These are phyloP conservation scores for Cutaneotrichosporon sp. DNA, from an alignment of 1,284 basidiomycete species.

Conservation along the genomic window DNA sequence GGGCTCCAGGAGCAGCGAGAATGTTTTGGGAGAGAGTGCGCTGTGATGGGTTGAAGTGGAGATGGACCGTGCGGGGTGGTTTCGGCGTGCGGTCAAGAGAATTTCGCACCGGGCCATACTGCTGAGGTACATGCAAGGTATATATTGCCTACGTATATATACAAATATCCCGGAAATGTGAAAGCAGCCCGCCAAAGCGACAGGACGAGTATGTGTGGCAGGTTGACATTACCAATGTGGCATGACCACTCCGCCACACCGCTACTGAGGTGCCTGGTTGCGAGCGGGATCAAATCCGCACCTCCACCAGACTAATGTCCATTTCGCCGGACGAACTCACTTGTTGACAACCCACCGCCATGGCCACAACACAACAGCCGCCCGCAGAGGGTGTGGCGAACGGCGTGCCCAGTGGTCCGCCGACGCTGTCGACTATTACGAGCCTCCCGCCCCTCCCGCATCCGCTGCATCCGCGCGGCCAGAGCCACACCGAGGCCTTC, in stretches of 20 bases:
- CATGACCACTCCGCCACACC: too few species aligned
- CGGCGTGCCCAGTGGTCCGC: background rate
- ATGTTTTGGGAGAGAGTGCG: too few species aligned
- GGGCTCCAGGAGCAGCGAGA: too few species aligned
- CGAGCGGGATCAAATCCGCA: background rate
- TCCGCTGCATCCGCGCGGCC: slow-evolving; percentile 6
- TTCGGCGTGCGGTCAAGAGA: too few species aligned
- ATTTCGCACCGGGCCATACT: too few species aligned
- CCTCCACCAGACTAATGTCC: background rate
- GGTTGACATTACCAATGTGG: background rate
- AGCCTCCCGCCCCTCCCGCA: slow-evolving; percentile 12
- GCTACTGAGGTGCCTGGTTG: background rate
- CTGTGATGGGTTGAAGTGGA: too few species aligned
- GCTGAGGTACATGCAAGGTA: too few species aligned
- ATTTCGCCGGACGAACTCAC: background rate
- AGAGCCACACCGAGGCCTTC: slow-evolving; percentile 10
- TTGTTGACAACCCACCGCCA: background rate
- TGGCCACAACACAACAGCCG: background rate
- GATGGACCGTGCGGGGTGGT: too few species aligned
- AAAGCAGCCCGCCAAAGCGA: too few species aligned
- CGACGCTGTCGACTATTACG: slow-evolving; percentile 11
- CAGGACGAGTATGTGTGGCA: background rate
- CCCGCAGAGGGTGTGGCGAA: background rate
- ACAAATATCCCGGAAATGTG: too few species aligned
- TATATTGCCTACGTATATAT: too few species aligned